Percentiles rank a stretch among this genome's conserved stretches.
Evolutionary conservation across 1,139 yeast species (phyloP).

Genomic region (Hyphopichia buzzinii): DNA sequence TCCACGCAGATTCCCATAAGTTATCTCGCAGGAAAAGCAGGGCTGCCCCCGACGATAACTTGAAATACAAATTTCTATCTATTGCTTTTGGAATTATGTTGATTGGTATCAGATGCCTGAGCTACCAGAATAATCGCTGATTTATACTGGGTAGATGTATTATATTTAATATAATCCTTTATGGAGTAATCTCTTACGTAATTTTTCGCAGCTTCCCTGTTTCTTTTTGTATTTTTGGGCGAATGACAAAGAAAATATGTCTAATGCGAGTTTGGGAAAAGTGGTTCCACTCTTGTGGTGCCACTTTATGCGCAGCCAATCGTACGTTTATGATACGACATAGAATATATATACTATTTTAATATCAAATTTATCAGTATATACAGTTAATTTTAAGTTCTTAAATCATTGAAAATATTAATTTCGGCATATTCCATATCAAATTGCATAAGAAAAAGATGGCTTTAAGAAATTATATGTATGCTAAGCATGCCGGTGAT

Average conservation of each 20-base stretch:
- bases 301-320: slow-evolving; percentile 3
- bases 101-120: slow-evolving; percentile 39
- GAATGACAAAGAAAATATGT: slow-evolving; percentile 1
- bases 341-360: too few relatives aligned
- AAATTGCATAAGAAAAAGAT: too few relatives aligned
- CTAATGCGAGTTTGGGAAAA: background rate
- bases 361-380: too few relatives aligned
- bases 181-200: background rate
- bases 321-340: slow-evolving; percentile 1
- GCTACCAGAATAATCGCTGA: slow-evolving; percentile 1
- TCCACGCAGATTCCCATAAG: background rate
- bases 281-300: slow-evolving; percentile 6
- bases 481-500: slow-evolving; percentile 39
- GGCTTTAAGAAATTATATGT: slow-evolving; percentile 45
- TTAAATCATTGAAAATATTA: background rate
- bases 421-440: background rate
- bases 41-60: slow-evolving; percentile 31
- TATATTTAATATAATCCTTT: background rate
- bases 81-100: slow-evolving; percentile 46
- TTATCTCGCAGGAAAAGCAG: background rate
- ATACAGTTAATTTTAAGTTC: too few relatives aligned
- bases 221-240: slow-evolving; percentile 1
- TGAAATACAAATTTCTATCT: slow-evolving; percentile 44
- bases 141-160: background rate
- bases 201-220: background rate